phyloP scores from a whole-genome alignment of 345 rosid genomes.

The Carallia brachiata region DNA sequence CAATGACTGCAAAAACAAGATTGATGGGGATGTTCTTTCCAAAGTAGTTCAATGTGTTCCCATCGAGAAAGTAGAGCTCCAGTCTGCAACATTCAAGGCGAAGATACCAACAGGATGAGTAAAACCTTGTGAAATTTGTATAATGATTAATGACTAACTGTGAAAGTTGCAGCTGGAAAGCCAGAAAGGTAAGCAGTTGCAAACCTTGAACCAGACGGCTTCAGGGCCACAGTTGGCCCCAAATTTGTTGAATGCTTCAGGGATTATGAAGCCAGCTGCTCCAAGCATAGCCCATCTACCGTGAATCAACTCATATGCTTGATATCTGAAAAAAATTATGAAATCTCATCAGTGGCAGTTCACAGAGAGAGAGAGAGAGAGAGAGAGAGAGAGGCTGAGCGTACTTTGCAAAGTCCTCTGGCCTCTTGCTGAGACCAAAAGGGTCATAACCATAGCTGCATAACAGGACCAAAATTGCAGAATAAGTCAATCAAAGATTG shows the following conservation, averaged over 20 bases:
- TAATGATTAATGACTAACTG: background rate
- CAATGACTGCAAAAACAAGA: conserved; percentile 71
- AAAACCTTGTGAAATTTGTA: background rate
- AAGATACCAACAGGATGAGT: background rate
- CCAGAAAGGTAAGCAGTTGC: background rate
- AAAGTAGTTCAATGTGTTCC: conserved; percentile 92
- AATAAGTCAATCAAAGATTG: background rate
- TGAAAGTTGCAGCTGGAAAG: background rate
- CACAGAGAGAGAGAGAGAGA: background rate
- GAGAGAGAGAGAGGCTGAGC: conserved; percentile 6
- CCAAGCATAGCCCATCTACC: conserved; percentile 99
- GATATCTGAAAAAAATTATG: conserved; percentile 51
- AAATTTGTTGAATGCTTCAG: conserved; percentile 92
- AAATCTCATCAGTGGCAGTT: background rate
- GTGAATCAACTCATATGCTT: conserved; percentile 87
- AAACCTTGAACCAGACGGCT: conserved; percentile 97
- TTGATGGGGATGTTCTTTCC: conserved; percentile 93
- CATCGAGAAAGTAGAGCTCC: conserved; percentile 96
- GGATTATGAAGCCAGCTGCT: conserved; percentile 94
- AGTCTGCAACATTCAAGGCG: conserved; percentile 48
- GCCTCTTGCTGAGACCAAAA: conserved; percentile 92
- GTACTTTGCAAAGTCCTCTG: conserved; percentile 87
- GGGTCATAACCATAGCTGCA: conserved; percentile 97
- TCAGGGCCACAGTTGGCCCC: conserved; percentile 99
- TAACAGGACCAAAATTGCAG: background rate